Conservation (phyloP, 352 stramenopile genomes). For the Pythium sp. region DNA sequence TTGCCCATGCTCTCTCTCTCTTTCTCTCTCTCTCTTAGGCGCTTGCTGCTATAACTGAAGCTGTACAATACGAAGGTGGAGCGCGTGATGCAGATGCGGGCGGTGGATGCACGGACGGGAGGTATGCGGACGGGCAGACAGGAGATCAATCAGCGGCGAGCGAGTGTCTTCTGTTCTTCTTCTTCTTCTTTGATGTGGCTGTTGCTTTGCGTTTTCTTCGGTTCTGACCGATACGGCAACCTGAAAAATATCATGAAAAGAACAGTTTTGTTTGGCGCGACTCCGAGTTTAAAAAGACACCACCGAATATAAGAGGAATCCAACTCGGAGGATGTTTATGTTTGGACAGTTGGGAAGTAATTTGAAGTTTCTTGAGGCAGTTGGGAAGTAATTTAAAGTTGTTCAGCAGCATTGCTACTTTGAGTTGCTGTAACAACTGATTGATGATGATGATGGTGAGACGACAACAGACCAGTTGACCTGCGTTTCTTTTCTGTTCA, state of each 20-base stretch:
- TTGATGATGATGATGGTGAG: conserved; percentile 8
- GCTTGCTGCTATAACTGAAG: not conserved
- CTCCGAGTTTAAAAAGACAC: too few species aligned
- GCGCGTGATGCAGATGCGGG: not conserved
- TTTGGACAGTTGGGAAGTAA: not conserved
- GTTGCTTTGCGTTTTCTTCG: not conserved
- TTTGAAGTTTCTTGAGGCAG: not conserved
- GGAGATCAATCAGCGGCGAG: not conserved
- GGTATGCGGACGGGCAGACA: not conserved
- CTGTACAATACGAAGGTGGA: not conserved
- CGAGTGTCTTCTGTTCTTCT: not conserved
- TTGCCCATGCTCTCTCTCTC: conserved; percentile 59
- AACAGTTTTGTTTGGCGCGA: too few species aligned
- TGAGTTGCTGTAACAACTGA: not conserved
- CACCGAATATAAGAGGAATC: not conserved
- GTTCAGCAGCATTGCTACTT: not conserved
- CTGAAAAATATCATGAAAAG: too few species aligned
- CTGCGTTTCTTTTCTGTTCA: conserved; percentile 4
- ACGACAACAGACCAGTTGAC: not conserved
- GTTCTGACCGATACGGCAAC: too few species aligned
- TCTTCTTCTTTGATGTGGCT: not conserved
- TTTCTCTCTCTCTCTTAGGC: not conserved
- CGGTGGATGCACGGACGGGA: not conserved
- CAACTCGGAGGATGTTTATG: not conserved
- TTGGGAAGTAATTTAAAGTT: not conserved